Percentiles rank a stretch among this genome's conserved stretches.
These are phyloP conservation scores for Panicum hallii DNA, from an alignment of 202 grass and related monocot genomes.

Conservation along the genomic window DNA sequence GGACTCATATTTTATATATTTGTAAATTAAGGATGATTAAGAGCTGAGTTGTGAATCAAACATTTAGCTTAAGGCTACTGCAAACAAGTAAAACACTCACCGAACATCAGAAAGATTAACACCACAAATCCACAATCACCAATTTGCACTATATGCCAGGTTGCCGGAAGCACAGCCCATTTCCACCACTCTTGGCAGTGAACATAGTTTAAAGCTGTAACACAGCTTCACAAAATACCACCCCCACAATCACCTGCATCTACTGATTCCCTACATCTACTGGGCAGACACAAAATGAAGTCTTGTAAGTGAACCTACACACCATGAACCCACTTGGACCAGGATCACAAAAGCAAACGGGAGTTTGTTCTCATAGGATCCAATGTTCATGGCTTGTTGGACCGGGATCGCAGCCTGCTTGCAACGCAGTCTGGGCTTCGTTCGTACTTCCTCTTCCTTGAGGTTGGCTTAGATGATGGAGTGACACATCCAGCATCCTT, in stretches of 20 bases:
- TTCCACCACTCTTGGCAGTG: background rate
- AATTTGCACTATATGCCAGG: background rate
- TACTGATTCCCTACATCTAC: background rate
- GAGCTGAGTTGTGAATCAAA: too few species aligned
- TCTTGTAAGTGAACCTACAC: background rate
- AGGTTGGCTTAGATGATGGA: conserved; percentile 30
- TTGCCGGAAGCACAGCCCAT: background rate
- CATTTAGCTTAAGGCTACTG: background rate
- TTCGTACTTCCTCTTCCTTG: conserved; percentile 52
- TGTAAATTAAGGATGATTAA: too few species aligned
- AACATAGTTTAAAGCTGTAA: background rate
- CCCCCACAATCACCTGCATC: background rate
- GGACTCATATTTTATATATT: too few species aligned
- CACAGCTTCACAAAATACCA: background rate
- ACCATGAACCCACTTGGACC: background rate
- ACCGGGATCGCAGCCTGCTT: conserved; percentile 54
- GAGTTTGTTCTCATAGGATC: background rate
- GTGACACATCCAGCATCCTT: conserved; percentile 34
- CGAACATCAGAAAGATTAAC: background rate
- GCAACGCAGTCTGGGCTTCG: conserved; percentile 52
- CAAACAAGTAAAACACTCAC: background rate
- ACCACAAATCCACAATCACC: background rate
- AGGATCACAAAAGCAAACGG: background rate
- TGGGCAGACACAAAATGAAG: background rate
- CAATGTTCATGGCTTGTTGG: conserved; percentile 32